Evolutionary conservation across 2,329 filamentous ascomycete species (phyloP), one percentile per base, ranked within the genome.

Genomic region (Amphichorda felina): DNA sequence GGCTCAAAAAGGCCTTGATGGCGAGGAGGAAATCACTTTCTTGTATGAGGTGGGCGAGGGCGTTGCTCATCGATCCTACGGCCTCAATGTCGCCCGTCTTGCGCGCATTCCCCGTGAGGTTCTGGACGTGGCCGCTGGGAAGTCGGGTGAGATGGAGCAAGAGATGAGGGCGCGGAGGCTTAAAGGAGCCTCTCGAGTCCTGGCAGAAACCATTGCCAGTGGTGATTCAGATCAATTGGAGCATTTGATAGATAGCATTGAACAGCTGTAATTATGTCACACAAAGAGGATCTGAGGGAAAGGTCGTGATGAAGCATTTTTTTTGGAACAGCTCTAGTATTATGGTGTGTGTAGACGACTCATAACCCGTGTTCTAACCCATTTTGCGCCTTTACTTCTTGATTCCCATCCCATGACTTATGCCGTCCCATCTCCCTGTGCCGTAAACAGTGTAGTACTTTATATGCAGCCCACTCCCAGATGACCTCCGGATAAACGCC

Each of bases 11-110:
- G 54, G 51, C 5, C 45, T 44, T 1, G 62, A 64, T 2, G 72
- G 64, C 1, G 76, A 83, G 24, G 75, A 86, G 43, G 80, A 94
- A 31, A 81, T 98, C 30, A 95, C 91, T 0, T 98, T 98, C 50
- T 57, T 98, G 33, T 98, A 98, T 53, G 86, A 95, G 53, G 81
- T 95, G 2, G 82, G 75, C 1, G 84, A 91, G 43, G 91, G 91
- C 9, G 84, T 94, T 9, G 89, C 91, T 8, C 88, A 96, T 64
- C 73, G 91, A 5, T 93, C 84, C 14, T 98, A 98, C 54, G 91
- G 93, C 1, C 54, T 98, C 38, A 96, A 96, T 55, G 91, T 96
- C 16, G 91, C 91, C 11, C 69, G 84, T 31, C 60, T 98, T 36
- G 91, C 91, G 3, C 79, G 79, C 35, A 72, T 98, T 29, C 87